Conservation (phyloP, 2,329 filamentous ascomycete genomes). For the Metarhizium sp. region DNA sequence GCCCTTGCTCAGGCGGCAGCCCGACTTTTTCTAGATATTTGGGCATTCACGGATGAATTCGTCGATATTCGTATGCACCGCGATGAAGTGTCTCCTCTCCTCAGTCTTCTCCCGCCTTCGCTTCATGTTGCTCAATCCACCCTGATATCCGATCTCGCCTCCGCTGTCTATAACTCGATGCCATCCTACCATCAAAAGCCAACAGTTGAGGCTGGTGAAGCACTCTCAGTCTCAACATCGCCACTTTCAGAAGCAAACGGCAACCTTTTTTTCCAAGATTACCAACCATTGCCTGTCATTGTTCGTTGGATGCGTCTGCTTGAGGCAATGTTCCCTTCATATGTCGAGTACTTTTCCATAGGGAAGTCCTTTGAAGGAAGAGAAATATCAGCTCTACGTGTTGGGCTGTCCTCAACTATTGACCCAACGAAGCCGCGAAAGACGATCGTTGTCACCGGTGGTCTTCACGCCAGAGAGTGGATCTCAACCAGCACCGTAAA, state of each 20-base stretch:
- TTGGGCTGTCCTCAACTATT: conserved; percentile 49
- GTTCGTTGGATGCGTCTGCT: conserved; percentile 87
- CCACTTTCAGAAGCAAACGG: conserved; percentile 33
- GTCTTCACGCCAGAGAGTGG: conserved; percentile 93
- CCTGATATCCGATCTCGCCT: conserved; percentile 71
- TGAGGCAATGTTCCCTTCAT: conserved; percentile 79
- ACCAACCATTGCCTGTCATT: conserved; percentile 77
- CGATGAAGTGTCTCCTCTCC: conserved; percentile 66
- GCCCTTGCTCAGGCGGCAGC: conserved; percentile 65
- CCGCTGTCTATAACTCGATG: conserved; percentile 55
- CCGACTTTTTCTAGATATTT: conserved; percentile 77
- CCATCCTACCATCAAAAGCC: conserved; percentile 14
- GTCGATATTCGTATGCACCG: conserved; percentile 76
- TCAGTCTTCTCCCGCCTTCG: conserved; percentile 67
- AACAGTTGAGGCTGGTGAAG: conserved; percentile 14
- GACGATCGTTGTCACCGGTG: conserved; percentile 74
- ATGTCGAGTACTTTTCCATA: conserved; percentile 64
- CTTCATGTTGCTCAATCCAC: conserved; percentile 63
- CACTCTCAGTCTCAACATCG: conserved; percentile 17
- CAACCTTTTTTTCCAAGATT: conserved; percentile 85
- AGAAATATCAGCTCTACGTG: conserved; percentile 71
- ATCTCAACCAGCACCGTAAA: conserved; percentile 87
- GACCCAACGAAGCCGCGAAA: conserved; percentile 46
- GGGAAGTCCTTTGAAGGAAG: conserved; percentile 85
- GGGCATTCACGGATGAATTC: conserved; percentile 73